Base-by-base conservation (phyloP, 768 basidiomycete species). In the Kwoniella bestiolae region DNA sequence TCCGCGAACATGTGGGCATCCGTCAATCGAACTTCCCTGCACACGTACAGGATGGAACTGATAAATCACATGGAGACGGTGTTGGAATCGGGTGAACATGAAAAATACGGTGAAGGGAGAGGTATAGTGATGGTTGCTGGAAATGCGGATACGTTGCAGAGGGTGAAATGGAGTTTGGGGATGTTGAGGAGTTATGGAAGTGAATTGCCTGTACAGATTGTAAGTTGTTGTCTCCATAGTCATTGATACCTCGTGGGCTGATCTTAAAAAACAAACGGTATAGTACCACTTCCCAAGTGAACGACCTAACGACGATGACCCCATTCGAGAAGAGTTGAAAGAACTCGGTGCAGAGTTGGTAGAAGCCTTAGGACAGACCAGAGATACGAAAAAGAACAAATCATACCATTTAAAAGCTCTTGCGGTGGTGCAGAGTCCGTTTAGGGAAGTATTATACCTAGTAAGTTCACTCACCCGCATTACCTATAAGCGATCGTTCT, bases 261-360 rank as follows among this genome's bases (percentile, higher is more conserved):
- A n/a, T n/a, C n/a, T n/a, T n/a, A n/a, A n/a, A n/a, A n/a, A n/a
- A n/a, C n/a, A n/a, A 41, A 14, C 11, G 51, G 1, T 29, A 6
- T 47, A 75, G 74, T 79, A 70, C 63, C 82, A 83, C 66, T 84
- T 84, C 60, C 81, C 83, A 0, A 73, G 76, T 25, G 83, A 84
- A 69, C 38, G 60, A 3, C 83, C 82, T 0, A 66, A 73, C 0
- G 57, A 41, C 0, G 79, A 82, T 56, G 70, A 72, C 29, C 66
- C 76, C 3, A 72, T 82, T 45, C 60, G 71, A 41, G 29, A 68
- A 21, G 84, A 83, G 58, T 81, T 92, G 61, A 79, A 83, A 62
- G 73, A 82, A 38, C 76, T 83, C 6, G 85, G 85, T 3, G 75
- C 89, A 16, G 83, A 83, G 41, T 90, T 83, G 18, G 78, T 82